Evolutionary conservation across 2,329 filamentous ascomycete species (phyloP).

Genomic region (Penicillium paneum): DNA sequence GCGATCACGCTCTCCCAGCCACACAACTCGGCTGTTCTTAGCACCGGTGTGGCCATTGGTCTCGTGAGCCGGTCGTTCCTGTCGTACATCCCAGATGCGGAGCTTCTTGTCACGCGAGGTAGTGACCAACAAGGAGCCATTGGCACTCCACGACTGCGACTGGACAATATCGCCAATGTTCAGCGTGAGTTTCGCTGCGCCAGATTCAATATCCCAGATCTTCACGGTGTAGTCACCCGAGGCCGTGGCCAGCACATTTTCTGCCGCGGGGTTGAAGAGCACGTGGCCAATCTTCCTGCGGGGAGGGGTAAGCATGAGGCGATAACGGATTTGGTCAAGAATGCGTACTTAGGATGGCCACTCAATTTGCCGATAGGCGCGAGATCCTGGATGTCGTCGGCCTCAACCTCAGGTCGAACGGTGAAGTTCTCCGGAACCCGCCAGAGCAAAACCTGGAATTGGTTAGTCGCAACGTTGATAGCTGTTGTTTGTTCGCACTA

Average conservation of each 20-base stretch:
- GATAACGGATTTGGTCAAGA: neutral
- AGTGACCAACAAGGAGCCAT: constrained; percentile 80
- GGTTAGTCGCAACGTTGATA: constrained; percentile 17
- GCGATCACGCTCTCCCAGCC: constrained; percentile 95
- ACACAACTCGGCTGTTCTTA: constrained; percentile 95
- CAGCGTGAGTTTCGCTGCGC: constrained; percentile 69
- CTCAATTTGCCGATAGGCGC: constrained; percentile 74
- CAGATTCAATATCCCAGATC: constrained; percentile 87
- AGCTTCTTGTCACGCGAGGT: constrained; percentile 98
- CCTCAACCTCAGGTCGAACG: constrained; percentile 70
- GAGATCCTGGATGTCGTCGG: constrained; percentile 77
- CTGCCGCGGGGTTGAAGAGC: constrained; percentile 92
- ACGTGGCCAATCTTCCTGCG: constrained; percentile 93
- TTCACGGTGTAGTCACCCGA: constrained; percentile 95
- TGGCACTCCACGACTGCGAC: constrained; percentile 91
- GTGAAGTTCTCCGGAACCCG: constrained; percentile 86
- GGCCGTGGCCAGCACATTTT: constrained; percentile 90
- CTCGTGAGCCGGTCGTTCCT: constrained; percentile 84
- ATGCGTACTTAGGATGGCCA: constrained; percentile 75
- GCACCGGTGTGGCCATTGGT: constrained; percentile 82
- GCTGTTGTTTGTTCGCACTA: constrained; percentile 6
- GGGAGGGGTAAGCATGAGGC: constrained; percentile 20
- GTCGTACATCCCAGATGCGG: constrained; percentile 93
- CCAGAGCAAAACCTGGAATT: constrained; percentile 77
- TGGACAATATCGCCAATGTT: constrained; percentile 91